Base-by-base conservation (phyloP, 495 filamentous ascomycete genomes). In the Baudoinia panamericana region DNA sequence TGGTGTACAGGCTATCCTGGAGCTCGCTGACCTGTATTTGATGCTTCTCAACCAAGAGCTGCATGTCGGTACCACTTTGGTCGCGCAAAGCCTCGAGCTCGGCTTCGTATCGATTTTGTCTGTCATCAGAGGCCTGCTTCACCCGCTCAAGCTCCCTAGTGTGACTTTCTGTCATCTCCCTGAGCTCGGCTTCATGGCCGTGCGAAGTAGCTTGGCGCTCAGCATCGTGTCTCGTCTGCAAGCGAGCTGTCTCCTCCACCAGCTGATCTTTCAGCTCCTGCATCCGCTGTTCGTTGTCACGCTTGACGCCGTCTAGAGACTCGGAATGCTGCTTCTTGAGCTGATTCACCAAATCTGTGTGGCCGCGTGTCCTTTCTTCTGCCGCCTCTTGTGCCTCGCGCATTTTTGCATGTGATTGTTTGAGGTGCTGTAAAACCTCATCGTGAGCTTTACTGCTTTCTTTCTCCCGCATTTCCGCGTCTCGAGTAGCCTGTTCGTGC, bases 241-340 rank as follows among this genome's bases (percentile, higher is more conserved):
- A 21, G 7, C 41, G 30, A 11, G 21, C n/a, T 7, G 17, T 18
- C 19, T 43, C 30, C 15, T 36, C 7, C 10, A 5, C 19, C 21
- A 22, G 39, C 20, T 34, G 11, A 11, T 33, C 39, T 15, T 24
- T 31, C 15, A 40, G 4, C 16, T 29, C 15, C 23, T 35, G 39
- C 11, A 32, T 12, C 15, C 28, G 6, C 11, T 21, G 28, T 4
- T 35, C 39, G 24, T 8, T 32, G 10, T 9, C 41, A 5, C 13
- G 12, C 22, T 27, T 6, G 6, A 24, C 41, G 13, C 2, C n/a
- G 2, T 38, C 30, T 8, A 36, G 22, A 12, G 24, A 15, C 13
- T 36, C 16, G 11, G 15, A 30, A 29, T 43, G 41, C 20, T 25
- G 15, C 22, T 25, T 36, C 6, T n/a, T 30, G 4, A 43, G 20